Evolutionary conservation across 192 early-diverging fungal species (phyloP), one percentile per base, ranked within the genome.

Genomic region (Jimgerdemannia lactiflua): DNA sequence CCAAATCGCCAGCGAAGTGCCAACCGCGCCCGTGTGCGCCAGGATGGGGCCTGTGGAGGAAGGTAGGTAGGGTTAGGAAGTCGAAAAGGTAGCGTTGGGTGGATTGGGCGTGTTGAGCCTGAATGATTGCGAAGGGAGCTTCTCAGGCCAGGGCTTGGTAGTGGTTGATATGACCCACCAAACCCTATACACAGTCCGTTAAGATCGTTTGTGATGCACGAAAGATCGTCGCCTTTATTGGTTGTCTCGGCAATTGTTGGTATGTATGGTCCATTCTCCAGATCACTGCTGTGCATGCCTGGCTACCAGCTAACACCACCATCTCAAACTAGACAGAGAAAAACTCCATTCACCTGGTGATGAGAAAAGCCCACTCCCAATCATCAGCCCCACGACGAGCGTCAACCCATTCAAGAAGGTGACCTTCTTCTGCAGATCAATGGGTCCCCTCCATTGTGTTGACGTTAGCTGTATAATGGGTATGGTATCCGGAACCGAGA

Each of bases 311-410:
- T 29, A 29, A 29, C 29, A 29, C 29, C 29, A 29, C 29, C 29
- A 0, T 29, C 29, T 29, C 29, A 29, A 65, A 14, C 19, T 65
- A 19, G 14, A 65, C 19, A 19, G 64, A 65, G 14, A 19, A 14
- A 65, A 65, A 18, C 18, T 41, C 14, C 4, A 43, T 69, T 70
- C 78, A 82, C 80, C 93, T 20, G 94, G 94, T 4, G 94, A 93
- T 43, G 91, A 89, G 81, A 95, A 95, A 68, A 94, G 90, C 3
- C 94, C 94, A 66, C 90, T 91, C 3, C 94, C 94, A 64, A 95
- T 91, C 85, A 95, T 94, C 67, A 89, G 77, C 2, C 94, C 92
- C 29, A 92, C 77, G 3, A 94, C 91, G 63, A 95, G 86, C 3
- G 86, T 89, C 0, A 90, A 85, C 41, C 92, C 93, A 64, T 92